A percentile compares a stretch with the other conserved stretches of the same genome.
Conservation (phyloP, 2,329 filamentous ascomycete species). For the Aureobasidium leucospermi region DNA sequence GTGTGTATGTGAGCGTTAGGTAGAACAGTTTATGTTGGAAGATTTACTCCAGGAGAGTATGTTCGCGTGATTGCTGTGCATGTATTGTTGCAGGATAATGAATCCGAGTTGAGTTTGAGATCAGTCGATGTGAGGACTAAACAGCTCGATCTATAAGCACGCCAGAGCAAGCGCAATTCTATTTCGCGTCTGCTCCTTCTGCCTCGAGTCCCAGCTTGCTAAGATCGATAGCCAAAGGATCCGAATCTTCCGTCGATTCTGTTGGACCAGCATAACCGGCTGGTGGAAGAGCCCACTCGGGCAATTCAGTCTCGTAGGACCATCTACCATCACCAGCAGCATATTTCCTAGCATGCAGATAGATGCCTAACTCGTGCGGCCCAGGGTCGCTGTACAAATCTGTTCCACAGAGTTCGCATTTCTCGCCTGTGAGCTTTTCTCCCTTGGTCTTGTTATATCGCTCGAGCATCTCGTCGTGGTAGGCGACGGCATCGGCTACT, state of each 20-base stretch:
- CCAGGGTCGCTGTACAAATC: conserved; percentile 91
- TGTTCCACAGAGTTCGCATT: conserved; percentile 75
- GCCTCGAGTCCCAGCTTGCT: conserved; percentile 29
- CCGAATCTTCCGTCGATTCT: conserved; percentile 48
- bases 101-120: no score
- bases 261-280: conserved; percentile 63
- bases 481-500: conserved; percentile 80
- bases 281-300: conserved; percentile 80
- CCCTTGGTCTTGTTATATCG: conserved; percentile 84
- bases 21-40: no score
- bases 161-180: no score
- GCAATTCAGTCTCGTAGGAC: conserved; percentile 80
- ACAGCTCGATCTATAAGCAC: no score
- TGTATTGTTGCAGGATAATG: no score
- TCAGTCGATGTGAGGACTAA: no score
- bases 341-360: conserved; percentile 87
- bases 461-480: conserved; percentile 89
- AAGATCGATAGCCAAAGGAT: conserved; percentile 39
- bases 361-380: conserved; percentile 81
- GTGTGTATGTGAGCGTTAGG: no score
- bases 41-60: no score
- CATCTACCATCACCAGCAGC: conserved; percentile 75
- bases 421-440: conserved; percentile 83
- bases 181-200: background rate
- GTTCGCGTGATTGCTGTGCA: no score